phyloP scores from a whole-genome alignment of 345 rosid genomes.

The Rhodamnia argentea region DNA sequence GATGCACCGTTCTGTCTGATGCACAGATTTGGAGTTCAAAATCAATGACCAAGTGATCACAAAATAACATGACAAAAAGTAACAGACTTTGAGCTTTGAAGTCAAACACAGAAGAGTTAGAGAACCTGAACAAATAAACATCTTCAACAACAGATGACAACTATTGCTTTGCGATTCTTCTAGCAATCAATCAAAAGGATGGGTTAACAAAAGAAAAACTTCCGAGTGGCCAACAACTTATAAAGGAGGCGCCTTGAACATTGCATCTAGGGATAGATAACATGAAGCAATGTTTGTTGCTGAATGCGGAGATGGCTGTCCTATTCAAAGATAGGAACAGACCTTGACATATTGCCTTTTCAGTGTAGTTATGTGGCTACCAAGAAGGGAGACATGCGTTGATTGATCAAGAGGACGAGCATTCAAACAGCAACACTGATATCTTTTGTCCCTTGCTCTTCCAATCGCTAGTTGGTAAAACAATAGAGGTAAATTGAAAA shows the following conservation, averaged over 20 bases:
- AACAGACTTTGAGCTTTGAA: neutral
- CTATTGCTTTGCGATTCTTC: neutral
- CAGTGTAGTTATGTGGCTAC: too few species aligned
- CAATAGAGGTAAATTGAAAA: too few species aligned
- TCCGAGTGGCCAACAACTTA: neutral
- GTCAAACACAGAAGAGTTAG: neutral
- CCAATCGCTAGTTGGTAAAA: too few species aligned
- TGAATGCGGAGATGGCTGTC: neutral
- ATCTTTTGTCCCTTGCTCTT: too few species aligned
- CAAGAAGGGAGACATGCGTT: too few species aligned
- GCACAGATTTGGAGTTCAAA: neutral
- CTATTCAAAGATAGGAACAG: too few species aligned
- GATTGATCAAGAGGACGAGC: too few species aligned
- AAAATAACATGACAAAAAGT: neutral
- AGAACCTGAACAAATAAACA: neutral
- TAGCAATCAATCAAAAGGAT: neutral
- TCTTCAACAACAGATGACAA: neutral
- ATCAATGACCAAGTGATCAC: neutral
- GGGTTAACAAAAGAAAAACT: neutral
- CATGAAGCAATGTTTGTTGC: neutral
- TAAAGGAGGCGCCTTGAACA: neutral
- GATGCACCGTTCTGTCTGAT: neutral
- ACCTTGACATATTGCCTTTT: too few species aligned
- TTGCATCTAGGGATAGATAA: neutral
- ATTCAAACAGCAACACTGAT: too few species aligned